phyloP scores from a whole-genome alignment of 2,329 filamentous ascomycete species.

The Aureobasidium pullulans region DNA sequence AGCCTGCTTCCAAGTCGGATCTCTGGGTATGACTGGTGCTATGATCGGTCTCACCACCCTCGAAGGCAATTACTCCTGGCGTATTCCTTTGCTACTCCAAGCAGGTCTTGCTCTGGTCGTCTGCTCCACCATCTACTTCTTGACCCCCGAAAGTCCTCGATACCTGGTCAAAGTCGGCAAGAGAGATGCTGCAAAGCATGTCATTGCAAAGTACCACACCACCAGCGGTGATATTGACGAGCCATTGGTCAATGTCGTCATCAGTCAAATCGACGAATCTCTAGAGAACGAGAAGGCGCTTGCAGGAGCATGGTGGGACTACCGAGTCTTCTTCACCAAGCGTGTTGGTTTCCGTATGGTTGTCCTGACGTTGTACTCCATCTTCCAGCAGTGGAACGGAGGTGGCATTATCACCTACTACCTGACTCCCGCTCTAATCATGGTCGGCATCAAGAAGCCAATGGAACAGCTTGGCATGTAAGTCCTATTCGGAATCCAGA shows the following conservation, averaged over 20 bases:
- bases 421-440: constrained; percentile 33
- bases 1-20: constrained; percentile 41
- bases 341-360: constrained; percentile 37
- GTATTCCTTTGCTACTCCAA: constrained; percentile 3
- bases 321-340: constrained; percentile 40
- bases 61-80: constrained; percentile 17
- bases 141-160: constrained; percentile 8
- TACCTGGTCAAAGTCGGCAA: constrained; percentile 1
- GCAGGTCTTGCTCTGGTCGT: constrained; percentile 21
- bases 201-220: constrained; percentile 37
- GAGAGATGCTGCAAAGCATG: constrained; percentile 11
- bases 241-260: constrained; percentile 36
- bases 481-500: background rate
- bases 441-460: constrained; percentile 33
- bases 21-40: constrained; percentile 35
- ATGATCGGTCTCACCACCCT: constrained; percentile 37
- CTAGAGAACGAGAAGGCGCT: constrained; percentile 27
- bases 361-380: constrained; percentile 38
- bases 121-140: constrained; percentile 35
- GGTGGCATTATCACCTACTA: constrained; percentile 41
- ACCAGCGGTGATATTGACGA: constrained; percentile 33
- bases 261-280: constrained; percentile 39
- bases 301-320: constrained; percentile 37
- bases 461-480: constrained; percentile 35
- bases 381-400: constrained; percentile 43